These are phyloP conservation scores for Blastobotrys muscicola DNA, from an alignment of 805 yeast species.

Conservation along the genomic window DNA sequence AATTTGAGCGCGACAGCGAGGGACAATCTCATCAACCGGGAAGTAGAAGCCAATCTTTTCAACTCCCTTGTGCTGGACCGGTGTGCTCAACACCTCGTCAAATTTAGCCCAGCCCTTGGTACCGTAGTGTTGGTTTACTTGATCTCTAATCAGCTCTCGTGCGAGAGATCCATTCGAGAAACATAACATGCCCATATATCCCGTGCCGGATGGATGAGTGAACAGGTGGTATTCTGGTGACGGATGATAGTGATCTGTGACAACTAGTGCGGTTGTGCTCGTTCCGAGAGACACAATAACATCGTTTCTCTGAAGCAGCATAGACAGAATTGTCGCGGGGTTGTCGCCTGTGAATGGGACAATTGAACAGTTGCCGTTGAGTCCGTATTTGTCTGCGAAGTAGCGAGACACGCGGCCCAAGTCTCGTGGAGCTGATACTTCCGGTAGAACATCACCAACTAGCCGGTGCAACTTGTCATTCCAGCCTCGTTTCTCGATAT, in stretches of 20 bases:
- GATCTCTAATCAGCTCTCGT: constrained; percentile 64
- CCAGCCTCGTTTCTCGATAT: constrained; percentile 48
- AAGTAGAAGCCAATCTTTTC: constrained; percentile 60
- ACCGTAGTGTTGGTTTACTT: constrained; percentile 38
- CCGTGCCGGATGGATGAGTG: constrained; percentile 67
- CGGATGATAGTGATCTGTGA: constrained; percentile 70
- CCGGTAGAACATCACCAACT: constrained; percentile 16
- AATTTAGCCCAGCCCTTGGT: constrained; percentile 23
- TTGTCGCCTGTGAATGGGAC: constrained; percentile 87
- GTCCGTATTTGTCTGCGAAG: constrained; percentile 56
- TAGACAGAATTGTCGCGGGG: constrained; percentile 74
- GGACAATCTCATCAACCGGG: constrained; percentile 87
- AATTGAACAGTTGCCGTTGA: constrained; percentile 42
- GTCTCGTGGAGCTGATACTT: constrained; percentile 39
- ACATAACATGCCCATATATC: constrained; percentile 92
- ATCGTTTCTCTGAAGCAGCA: constrained; percentile 71
- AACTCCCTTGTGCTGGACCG: not conserved
- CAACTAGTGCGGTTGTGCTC: constrained; percentile 77
- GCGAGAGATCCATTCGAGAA: constrained; percentile 88
- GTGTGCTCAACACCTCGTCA: constrained; percentile 10
- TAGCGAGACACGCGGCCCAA: constrained; percentile 32
- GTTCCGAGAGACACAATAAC: constrained; percentile 79
- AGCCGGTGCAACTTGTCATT: constrained; percentile 45
- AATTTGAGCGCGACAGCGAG: constrained; percentile 42
- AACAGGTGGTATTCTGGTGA: constrained; percentile 78